Evolutionary conservation across 331 rosid genomes (phyloP), one percentile per base, ranked within the genome.

Genomic region (Dryas integrifolia): DNA sequence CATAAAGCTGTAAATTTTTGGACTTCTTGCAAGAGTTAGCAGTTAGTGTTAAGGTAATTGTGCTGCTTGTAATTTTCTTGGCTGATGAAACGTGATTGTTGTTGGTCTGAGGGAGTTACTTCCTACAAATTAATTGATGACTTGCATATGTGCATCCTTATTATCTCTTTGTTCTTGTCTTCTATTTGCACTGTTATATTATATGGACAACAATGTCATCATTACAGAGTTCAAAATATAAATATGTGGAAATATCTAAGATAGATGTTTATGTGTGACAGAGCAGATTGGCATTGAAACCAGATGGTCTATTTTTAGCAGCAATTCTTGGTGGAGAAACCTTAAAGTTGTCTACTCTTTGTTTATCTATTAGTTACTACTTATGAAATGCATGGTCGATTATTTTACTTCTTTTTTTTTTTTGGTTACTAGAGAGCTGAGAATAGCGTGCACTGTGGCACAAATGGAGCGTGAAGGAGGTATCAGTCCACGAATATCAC

Each of bases 401-500:
- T 65, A 61, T 82, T 82, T 24, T 69, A 52, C 65, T 74, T 80
- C 57, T 59, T 5, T 65, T 56, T 70, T 18, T 18, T 15, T 85
- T 21, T 21, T 21, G 24, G 68, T 63, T 72, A 71, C 63, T 79
- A 94, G 98, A 88, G 98, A 91, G 79, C 92, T 94, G 78, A 86
- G 98, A 86, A 89, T 94, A 76, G 96, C 98, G 38, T 94, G 98
- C 86, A 94, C 98, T 11, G 82, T 94, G 62, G 98, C 98, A 61
- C 98, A 94, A 74, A 91, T 94, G 96, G 98, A 91, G 80, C 97
- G 97, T 66, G 97, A 94, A 84, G 98, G 98, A 72, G 97, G 98
- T 69, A 88, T 91, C 81, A 91, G 98, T 87, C 98, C 98, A 57
- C 86, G 96, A 65, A 44, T 88, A 61, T 94, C 97, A 6, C 97